Evolutionary conservation across 2,329 filamentous ascomycete genomes (phyloP), one percentile per base, ranked within the genome.

Genomic region (Ceratocystis eucalypticola): DNA sequence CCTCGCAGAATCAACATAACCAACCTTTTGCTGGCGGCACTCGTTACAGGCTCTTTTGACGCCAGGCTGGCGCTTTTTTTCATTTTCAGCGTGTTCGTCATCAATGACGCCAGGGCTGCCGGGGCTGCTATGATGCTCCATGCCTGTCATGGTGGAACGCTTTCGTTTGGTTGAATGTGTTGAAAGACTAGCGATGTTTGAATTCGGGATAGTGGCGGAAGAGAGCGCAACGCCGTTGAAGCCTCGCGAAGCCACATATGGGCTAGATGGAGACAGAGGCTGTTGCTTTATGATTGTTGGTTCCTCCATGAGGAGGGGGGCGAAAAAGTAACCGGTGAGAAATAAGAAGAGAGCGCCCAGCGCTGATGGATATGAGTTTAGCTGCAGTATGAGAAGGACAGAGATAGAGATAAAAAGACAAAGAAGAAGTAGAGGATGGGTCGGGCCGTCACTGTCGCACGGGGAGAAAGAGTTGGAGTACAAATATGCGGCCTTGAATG

Each of bases 21-120:
- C 81, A 77, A 90, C 88, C 80, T 93, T 93, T 76, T 93, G 89
- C 76, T 93, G 89, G 69, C 88, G 82, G 74, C 88, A 93, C 75
- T 93, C 88, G 73, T 92, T 92, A 76, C 89, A 93, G 5, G 89
- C 89, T 71, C 89, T 82, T 78, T 93, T 91, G 62, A 88, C 85
- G 65, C 85, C 85, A 30, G 85, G 85, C 70, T 86, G 83, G 68
- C 84, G 80, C 75, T 84, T 84, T 75, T 83, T 83, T 71, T 85
- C 83, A 61, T 79, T 75, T 64, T 82, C 80, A 62, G 78, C 76
- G 62, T 78, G 74, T 66, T 84, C 79, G 33, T 84, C 82, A 67
- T 85, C 84, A 67, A 84, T 79, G 66, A 81, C 81, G 67, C 79
- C 80, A 62, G 80, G 77, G 71, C 82, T 86, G 30, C 80, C 83